Percentiles rank a stretch among this genome's conserved stretches.
These are phyloP conservation scores for Blastobotrys terrestris DNA, from an alignment of 805 yeast species.

Conservation along the genomic window DNA sequence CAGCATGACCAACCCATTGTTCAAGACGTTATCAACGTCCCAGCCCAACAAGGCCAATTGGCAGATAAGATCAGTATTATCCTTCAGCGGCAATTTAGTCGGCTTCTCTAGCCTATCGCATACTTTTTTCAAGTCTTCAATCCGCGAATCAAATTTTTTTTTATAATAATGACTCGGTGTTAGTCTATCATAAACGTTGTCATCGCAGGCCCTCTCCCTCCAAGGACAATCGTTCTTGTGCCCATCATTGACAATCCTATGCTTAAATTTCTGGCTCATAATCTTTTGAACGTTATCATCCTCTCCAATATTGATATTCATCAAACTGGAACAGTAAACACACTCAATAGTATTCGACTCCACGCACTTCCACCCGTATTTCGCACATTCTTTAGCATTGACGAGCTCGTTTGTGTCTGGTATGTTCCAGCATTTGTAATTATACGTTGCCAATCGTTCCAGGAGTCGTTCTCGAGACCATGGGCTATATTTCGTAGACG, in stretches of 20 bases:
- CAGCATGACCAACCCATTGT: neutral
- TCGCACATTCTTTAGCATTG: slow-evolving; percentile 10
- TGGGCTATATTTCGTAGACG: slow-evolving; percentile 5
- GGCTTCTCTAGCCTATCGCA: neutral
- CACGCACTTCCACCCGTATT: slow-evolving; percentile 10
- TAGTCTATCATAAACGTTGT: slow-evolving; percentile 3
- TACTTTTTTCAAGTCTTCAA: neutral
- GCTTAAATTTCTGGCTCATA: slow-evolving; percentile 4
- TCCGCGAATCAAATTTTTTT: neutral
- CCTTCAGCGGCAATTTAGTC: neutral
- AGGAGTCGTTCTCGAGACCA: slow-evolving; percentile 14
- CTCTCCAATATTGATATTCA: slow-evolving; percentile 6
- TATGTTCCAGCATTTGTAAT: slow-evolving; percentile 9
- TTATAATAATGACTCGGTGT: neutral
- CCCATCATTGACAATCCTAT: slow-evolving; percentile 2
- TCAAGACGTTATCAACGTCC: neutral
- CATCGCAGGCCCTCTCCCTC: slow-evolving; percentile 6
- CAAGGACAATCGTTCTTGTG: slow-evolving; percentile 10
- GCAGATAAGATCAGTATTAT: too few relatives aligned
- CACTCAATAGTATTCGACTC: slow-evolving; percentile 7
- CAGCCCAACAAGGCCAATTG: slow-evolving; percentile 3
- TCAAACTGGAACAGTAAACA: slow-evolving; percentile 5
- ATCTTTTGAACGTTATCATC: slow-evolving; percentile 2
- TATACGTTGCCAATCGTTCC: slow-evolving; percentile 7
- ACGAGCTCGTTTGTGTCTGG: slow-evolving; percentile 1